A percentile compares a stretch with the other conserved stretches of the same genome.
Evolutionary conservation across 2,329 filamentous ascomycete species (phyloP).

Genomic region (Botrytis squamosa): DNA sequence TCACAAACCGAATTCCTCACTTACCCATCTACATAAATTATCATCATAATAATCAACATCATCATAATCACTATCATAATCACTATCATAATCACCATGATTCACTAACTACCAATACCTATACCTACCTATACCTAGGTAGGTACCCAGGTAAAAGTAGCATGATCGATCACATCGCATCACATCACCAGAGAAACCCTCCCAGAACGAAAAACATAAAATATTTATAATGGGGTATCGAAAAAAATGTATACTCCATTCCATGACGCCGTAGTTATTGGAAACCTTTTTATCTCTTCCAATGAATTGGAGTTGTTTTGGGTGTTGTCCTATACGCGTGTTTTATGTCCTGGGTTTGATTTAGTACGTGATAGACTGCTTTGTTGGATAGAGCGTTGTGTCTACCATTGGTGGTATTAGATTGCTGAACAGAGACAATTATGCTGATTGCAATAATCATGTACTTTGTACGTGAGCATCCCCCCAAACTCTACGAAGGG

Average conservation of each 20-base stretch:
- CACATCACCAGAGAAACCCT: neutral
- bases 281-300: neutral
- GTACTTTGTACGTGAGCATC: slow-evolving; percentile 82
- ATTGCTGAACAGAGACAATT: slow-evolving; percentile 39
- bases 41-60: too few species aligned
- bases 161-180: too few species aligned
- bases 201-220: neutral
- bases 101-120: too few species aligned
- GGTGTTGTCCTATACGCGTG: neutral
- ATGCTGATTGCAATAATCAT: slow-evolving; percentile 68
- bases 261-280: neutral
- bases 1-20: too few species aligned
- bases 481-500: slow-evolving; percentile 83
- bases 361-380: neutral
- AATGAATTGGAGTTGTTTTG: neutral
- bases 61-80: too few species aligned
- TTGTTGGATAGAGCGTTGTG: neutral
- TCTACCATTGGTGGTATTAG: slow-evolving; percentile 19
- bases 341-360: neutral
- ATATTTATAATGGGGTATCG: neutral
- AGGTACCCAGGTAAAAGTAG: too few species aligned
- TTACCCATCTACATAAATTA: too few species aligned
- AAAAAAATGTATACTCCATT: neutral
- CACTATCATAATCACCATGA: too few species aligned
- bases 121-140: too few species aligned